phyloP scores from a whole-genome alignment of 2,329 filamentous ascomycete genomes.

The Aspergillus oerlinghausenensis region DNA sequence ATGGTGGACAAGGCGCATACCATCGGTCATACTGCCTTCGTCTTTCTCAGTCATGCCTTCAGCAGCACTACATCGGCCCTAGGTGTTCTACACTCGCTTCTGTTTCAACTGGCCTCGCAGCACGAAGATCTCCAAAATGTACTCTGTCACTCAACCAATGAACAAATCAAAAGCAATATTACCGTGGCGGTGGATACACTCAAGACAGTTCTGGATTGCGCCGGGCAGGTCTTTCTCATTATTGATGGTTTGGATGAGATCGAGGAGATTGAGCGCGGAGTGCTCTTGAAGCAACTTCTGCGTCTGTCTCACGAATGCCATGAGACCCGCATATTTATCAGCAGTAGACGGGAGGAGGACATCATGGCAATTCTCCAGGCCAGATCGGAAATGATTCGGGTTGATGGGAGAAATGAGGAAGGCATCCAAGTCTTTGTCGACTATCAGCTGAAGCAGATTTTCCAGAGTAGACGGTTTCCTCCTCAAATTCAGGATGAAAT shows the following conservation, averaged over 20 bases:
- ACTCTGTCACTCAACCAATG: slow-evolving; percentile 13
- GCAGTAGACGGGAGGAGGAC: slow-evolving; percentile 6
- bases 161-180: slow-evolving; percentile 12
- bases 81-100: slow-evolving; percentile 19
- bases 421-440: slow-evolving; percentile 5
- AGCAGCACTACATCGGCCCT: slow-evolving; percentile 10
- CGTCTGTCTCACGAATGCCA: background rate
- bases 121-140: slow-evolving; percentile 18
- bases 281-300: slow-evolving; percentile 2
- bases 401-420: slow-evolving; percentile 2
- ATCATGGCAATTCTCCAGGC: background rate
- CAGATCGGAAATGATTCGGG: background rate
- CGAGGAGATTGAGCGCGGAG: slow-evolving; percentile 9
- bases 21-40: background rate
- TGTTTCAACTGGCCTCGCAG: slow-evolving; percentile 19
- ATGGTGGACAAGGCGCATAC: slow-evolving; percentile 10
- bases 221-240: slow-evolving; percentile 18
- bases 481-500: background rate
- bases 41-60: slow-evolving; percentile 6
- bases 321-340: slow-evolving; percentile 3
- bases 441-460: background rate
- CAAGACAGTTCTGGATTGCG: slow-evolving; percentile 13
- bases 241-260: slow-evolving; percentile 31
- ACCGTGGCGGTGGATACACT: slow-evolving; percentile 16
- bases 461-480: background rate